Evolutionary conservation across 2,329 filamentous ascomycete genomes (phyloP).

Genomic region (Raffaelea albimanens): DNA sequence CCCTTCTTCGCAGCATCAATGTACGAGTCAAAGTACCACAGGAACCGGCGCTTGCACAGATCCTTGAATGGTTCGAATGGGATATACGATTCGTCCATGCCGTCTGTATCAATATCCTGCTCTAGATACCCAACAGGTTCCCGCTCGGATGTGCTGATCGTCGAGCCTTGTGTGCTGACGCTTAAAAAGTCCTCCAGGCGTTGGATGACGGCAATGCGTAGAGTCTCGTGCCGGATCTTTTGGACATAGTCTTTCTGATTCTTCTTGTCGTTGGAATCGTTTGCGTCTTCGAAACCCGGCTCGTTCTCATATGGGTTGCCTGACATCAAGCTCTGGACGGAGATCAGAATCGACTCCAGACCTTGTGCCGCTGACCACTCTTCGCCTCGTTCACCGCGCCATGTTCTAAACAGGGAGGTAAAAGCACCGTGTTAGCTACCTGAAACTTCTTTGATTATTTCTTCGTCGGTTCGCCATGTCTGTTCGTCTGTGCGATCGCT

Average conservation of each 20-base stretch:
- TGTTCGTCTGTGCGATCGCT: background rate
- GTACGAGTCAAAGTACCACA: constrained; percentile 95
- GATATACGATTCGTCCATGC: constrained; percentile 37
- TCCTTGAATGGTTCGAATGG: constrained; percentile 84
- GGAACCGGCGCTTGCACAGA: constrained; percentile 78
- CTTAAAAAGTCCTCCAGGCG: constrained; percentile 71
- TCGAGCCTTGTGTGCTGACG: constrained; percentile 43
- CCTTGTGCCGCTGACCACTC: constrained; percentile 96
- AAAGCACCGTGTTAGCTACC: constrained; percentile 10
- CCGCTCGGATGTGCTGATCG: background rate
- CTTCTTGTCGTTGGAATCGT: constrained; percentile 58
- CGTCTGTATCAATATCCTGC: constrained; percentile 40
- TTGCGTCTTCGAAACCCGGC: constrained; percentile 78
- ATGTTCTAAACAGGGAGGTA: constrained; percentile 61
- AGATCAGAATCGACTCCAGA: constrained; percentile 85
- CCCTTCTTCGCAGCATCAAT: constrained; percentile 60
- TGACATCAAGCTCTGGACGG: constrained; percentile 94
- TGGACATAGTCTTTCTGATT: constrained; percentile 66
- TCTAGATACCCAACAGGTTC: constrained; percentile 17
- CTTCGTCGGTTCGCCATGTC: background rate
- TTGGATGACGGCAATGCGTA: constrained; percentile 79
- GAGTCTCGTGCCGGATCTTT: constrained; percentile 87
- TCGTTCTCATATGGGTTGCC: constrained; percentile 93
- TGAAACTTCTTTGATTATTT: background rate
- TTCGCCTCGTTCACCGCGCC: constrained; percentile 82